Evolutionary conservation across 2,329 filamentous ascomycete genomes (phyloP).

Genomic region (Trichoderma sp.): DNA sequence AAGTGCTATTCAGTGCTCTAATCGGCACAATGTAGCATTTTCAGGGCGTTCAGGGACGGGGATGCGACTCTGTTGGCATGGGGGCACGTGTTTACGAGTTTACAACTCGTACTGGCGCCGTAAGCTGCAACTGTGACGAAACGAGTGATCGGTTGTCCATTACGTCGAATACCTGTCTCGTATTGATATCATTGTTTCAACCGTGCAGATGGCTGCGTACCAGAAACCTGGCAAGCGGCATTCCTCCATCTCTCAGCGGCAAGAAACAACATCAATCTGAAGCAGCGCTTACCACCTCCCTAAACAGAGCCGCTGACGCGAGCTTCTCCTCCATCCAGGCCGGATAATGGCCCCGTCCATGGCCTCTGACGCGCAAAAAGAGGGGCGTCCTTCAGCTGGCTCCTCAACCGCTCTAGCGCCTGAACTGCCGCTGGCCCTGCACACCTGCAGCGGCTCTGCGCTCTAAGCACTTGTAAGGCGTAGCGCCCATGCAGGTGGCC

Average conservation of each 20-base stretch:
- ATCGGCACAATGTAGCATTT: background rate
- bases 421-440: slow-evolving; percentile 17
- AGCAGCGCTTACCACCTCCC: background rate
- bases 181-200: background rate
- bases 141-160: background rate
- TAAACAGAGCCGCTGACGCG: background rate
- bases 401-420: background rate
- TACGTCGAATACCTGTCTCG: background rate
- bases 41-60: background rate
- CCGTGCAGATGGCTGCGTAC: background rate
- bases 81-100: background rate
- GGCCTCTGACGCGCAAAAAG: background rate
- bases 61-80: background rate
- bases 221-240: background rate
- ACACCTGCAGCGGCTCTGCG: slow-evolving; percentile 22
- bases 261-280: background rate
- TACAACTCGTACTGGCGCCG: background rate
- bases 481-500: slow-evolving; percentile 17
- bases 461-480: slow-evolving; percentile 16
- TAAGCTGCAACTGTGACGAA: background rate
- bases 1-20: background rate
- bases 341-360: background rate
- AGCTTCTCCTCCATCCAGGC: background rate
- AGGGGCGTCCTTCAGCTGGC: background rate
- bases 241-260: background rate